These are phyloP conservation scores for Hydnomerulius pinastri DNA, from an alignment of 768 basidiomycete species.

Conservation along the genomic window DNA sequence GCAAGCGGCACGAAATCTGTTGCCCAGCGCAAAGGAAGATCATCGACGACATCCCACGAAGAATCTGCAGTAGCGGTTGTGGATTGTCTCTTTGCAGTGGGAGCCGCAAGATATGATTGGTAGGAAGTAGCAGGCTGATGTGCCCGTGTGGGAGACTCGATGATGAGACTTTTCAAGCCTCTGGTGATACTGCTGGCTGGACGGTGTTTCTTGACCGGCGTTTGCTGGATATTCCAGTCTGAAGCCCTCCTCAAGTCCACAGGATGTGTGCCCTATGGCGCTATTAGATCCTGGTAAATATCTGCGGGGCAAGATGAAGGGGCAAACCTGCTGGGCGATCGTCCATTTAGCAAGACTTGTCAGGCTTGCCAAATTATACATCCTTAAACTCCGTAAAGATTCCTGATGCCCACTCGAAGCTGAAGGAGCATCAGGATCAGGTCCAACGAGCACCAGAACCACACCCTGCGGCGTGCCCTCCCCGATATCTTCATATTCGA, in stretches of 20 bases:
- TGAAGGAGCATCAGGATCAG: conserved; percentile 48
- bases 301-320: neutral
- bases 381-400: conserved; percentile 58
- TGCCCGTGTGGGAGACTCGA: conserved; percentile 38
- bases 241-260: conserved; percentile 57
- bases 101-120: conserved; percentile 32
- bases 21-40: conserved; percentile 80
- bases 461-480: conserved; percentile 69
- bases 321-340: conserved; percentile 60
- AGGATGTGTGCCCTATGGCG: conserved; percentile 56
- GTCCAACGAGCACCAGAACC: conserved; percentile 73
- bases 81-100: conserved; percentile 24
- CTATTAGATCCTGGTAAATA: conserved; percentile 1
- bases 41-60: conserved; percentile 74
- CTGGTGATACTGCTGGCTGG: conserved; percentile 60
- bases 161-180: conserved; percentile 60
- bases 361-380: conserved; percentile 82
- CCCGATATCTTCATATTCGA: conserved; percentile 64
- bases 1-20: conserved; percentile 85
- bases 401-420: conserved; percentile 53
- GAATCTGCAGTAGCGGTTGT: conserved; percentile 45
- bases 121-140: conserved; percentile 28
- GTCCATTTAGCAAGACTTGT: conserved; percentile 77
- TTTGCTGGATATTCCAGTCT: conserved; percentile 52
- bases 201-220: conserved; percentile 48